Evolutionary conservation across 78 protist genomes (phyloP), one percentile per base, ranked within the genome.

Genomic region (Capsaspora owczarzaki): DNA sequence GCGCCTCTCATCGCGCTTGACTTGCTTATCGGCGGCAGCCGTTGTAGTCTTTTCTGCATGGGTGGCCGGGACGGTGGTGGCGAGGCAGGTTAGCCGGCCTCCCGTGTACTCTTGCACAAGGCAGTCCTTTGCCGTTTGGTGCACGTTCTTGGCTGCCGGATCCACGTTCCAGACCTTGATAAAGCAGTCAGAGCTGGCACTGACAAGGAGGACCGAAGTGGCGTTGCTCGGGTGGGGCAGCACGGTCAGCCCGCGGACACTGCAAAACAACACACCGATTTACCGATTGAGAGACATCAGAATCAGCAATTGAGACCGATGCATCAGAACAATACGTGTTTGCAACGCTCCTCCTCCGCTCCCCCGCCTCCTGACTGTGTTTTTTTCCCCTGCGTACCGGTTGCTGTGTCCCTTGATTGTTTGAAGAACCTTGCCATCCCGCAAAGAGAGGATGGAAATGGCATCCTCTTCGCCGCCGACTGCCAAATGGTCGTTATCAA

Each of bases 111-210:
- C 66, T 16, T 56, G 33, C 8, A 29, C 66, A 12, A 56, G 12
- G 4, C 33, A 3, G n/a, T 56, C 66, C 14, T 56, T 6, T 56
- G 4, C 66, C 29, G 66, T 56, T 12, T 56, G 66, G 12, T 56
- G 33, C 10, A 29, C 66, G 33, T 56, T 56, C 29, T 2, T 10
- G 20, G 10, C 35, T 29, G 12, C 4, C 66, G 66, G 25, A 25
- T 66, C 44, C 20, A 40, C 10, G 23, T 40, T 74, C 53, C 78
- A n/a, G 23, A 74, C 68, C 31, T 43, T n/a, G 14, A 76, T 76
- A 10, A 19, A 25, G 63, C 80, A 61, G 47, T 76, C 80, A 16
- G 80, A 49, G 10, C 44, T 19, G 20, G 80, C 80, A 19, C 43
- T n/a, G 5, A 76, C 80, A 20, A 76, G 69, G 44, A 22, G 31